These are phyloP conservation scores for Lasiodiplodia sp. DNA, from an alignment of 2,329 filamentous ascomycete species.

Conservation along the genomic window DNA sequence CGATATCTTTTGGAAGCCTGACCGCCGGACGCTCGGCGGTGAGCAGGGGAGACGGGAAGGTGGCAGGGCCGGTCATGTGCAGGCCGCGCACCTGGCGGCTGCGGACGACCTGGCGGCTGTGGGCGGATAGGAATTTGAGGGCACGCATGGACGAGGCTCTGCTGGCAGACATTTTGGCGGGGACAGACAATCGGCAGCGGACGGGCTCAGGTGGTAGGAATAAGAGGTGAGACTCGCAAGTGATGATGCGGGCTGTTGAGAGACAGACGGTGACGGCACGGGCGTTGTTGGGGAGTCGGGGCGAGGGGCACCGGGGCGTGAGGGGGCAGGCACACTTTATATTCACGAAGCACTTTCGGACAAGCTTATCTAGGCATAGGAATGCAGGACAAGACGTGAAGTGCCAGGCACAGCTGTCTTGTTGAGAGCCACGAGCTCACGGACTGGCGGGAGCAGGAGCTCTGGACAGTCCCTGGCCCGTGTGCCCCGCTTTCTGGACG, in stretches of 20 bases:
- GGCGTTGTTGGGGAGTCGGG: constrained; percentile 6
- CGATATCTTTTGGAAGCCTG: constrained; percentile 59
- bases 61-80: constrained; percentile 67
- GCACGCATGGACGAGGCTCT: constrained; percentile 52
- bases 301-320: background rate
- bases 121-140: constrained; percentile 50
- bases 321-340: constrained; percentile 8
- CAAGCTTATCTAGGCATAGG: constrained; percentile 8
- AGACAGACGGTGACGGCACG: background rate
- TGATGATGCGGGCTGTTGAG: constrained; percentile 20
- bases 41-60: constrained; percentile 59
- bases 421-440: constrained; percentile 14
- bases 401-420: constrained; percentile 20
- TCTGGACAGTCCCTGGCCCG: constrained; percentile 6
- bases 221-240: constrained; percentile 10
- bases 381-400: constrained; percentile 2
- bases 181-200: constrained; percentile 7
- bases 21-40: constrained; percentile 59
- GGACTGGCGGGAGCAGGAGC: constrained; percentile 20
- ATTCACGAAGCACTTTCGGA: constrained; percentile 14
- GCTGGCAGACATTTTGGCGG: constrained; percentile 50
- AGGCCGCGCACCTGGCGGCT: constrained; percentile 55
- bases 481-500: constrained; percentile 7
- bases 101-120: constrained; percentile 38
- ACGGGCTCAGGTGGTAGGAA: constrained; percentile 8